Evolutionary conservation across 371 early-diverging fungal species (phyloP).

Genomic region (Rhizomucor pusillus): DNA sequence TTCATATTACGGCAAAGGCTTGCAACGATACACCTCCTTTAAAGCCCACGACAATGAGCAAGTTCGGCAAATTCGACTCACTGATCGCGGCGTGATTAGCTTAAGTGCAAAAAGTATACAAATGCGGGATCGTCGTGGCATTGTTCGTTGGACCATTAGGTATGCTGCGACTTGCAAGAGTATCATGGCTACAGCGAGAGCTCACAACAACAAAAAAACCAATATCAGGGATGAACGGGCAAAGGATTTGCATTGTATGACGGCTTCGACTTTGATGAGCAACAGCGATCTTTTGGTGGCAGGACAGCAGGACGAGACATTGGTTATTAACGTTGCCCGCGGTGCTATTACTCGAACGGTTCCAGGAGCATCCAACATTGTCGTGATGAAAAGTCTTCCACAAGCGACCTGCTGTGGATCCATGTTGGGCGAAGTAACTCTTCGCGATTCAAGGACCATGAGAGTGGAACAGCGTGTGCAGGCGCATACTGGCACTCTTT

Average conservation of each 20-base stretch:
- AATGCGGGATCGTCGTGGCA: slow-evolving; percentile 66
- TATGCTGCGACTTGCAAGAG: slow-evolving; percentile 10
- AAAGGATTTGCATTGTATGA: slow-evolving; percentile 67
- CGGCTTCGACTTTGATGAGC: slow-evolving; percentile 52
- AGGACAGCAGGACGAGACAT: slow-evolving; percentile 62
- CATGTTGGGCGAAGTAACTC: slow-evolving; percentile 60
- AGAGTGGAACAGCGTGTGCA: slow-evolving; percentile 68
- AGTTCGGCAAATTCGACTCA: slow-evolving; percentile 65
- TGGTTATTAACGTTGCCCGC: slow-evolving; percentile 64
- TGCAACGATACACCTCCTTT: slow-evolving; percentile 69
- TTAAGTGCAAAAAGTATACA: slow-evolving; percentile 66
- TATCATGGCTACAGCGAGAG: neutral
- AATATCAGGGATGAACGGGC: slow-evolving; percentile 50
- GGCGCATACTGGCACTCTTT: slow-evolving; percentile 76
- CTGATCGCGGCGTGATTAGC: slow-evolving; percentile 67
- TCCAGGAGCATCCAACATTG: slow-evolving; percentile 55
- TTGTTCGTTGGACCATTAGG: slow-evolving; percentile 71
- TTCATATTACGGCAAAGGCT: slow-evolving; percentile 55
- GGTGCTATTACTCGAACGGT: slow-evolving; percentile 57
- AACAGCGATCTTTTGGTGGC: slow-evolving; percentile 69
- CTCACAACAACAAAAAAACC: neutral
- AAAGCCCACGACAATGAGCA: slow-evolving; percentile 62
- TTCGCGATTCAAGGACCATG: slow-evolving; percentile 71
- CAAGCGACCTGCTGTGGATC: slow-evolving; percentile 71
- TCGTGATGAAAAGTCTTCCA: slow-evolving; percentile 64